Base-by-base conservation (phyloP, 495 filamentous ascomycete species). In the Penicillium taxi region DNA sequence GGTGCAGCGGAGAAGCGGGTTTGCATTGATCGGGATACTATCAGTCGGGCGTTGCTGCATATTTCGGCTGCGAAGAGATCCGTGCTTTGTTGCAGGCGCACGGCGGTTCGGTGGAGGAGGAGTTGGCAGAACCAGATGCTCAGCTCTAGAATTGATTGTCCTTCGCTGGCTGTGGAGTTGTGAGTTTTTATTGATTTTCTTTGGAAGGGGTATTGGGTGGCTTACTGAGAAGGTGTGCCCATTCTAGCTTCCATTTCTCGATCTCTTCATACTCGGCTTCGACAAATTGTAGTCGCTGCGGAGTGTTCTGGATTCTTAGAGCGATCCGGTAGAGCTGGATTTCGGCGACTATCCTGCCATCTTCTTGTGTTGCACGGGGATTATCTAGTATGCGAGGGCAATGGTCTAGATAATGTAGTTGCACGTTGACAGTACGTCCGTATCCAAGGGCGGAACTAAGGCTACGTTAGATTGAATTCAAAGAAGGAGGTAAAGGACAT, bases 61-160 rank as follows among this genome's bases (percentile, higher is more conserved):
- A 61, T 56, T 26, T 63, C 59, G 5, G 55, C 34, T 1, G 47
- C 18, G 2, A 63, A 53, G 14, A 42, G 45, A 31, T 65, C 59
- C 16, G 42, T 45, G 4, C 61, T 51, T 1, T 50, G 40, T 38
- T 53, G 55, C 19, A 56, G 42, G 16, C 54, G 42, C 14, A 57
- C 41, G 4, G 57, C 50, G 6, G 61, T 65, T 8, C 61, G 42
- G 36, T 65, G 53, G 2, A 65, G 59, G 17, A 65, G 53, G 18
- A 65, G 50, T 35, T 65, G 59, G 32, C 56, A 61, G 46, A 63
- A 65, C 55, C 56, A 63, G 37, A 63, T 46, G 41, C 55, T 57
- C 12, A 65, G 54, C 15, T 63, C 55, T 22, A 65, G 39, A 11
- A 59, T 55, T 13, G 57, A 63, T 28, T 47, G 42, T 16, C 48